These are phyloP conservation scores for Nicotiana tabacum DNA, from an alignment of 257 asterid species.

Conservation along the genomic window DNA sequence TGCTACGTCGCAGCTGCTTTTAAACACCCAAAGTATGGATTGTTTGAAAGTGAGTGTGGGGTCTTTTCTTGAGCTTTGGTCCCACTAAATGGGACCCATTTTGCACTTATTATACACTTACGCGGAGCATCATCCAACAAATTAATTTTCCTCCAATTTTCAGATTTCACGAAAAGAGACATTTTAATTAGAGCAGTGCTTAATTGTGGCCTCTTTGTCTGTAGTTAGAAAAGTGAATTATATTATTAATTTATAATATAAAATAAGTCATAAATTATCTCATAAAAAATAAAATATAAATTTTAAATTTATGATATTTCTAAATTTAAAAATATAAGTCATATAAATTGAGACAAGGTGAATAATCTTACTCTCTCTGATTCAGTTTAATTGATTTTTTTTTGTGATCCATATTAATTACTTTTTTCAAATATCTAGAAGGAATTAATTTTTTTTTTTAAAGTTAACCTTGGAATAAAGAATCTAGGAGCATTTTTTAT, in stretches of 20 bases:
- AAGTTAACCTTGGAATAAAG: background rate
- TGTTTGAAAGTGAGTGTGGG: constrained; percentile 32
- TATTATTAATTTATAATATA: too few relatives aligned
- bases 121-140: constrained; percentile 7
- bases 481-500: too few relatives aligned
- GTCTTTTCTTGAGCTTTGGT: constrained; percentile 18
- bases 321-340: too few relatives aligned
- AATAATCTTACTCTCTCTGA: background rate
- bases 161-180: background rate
- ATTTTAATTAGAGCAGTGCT: background rate
- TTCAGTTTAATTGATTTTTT: too few relatives aligned
- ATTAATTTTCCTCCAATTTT: background rate
- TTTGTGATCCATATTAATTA: too few relatives aligned
- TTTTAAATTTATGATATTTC: too few relatives aligned
- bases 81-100: constrained; percentile 12
- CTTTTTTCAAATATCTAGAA: too few relatives aligned
- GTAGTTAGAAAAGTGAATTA: constrained; percentile 8
- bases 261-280: too few relatives aligned
- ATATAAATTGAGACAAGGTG: too few relatives aligned
- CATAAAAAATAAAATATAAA: too few relatives aligned
- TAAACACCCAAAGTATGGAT: constrained; percentile 27
- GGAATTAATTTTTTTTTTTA: background rate
- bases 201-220: constrained; percentile 29
- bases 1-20: constrained; percentile 47
- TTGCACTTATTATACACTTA: constrained; percentile 8